Evolutionary conservation across 2,329 filamentous ascomycete species (phyloP).

Genomic region (Neopestalotiopsis sp.): DNA sequence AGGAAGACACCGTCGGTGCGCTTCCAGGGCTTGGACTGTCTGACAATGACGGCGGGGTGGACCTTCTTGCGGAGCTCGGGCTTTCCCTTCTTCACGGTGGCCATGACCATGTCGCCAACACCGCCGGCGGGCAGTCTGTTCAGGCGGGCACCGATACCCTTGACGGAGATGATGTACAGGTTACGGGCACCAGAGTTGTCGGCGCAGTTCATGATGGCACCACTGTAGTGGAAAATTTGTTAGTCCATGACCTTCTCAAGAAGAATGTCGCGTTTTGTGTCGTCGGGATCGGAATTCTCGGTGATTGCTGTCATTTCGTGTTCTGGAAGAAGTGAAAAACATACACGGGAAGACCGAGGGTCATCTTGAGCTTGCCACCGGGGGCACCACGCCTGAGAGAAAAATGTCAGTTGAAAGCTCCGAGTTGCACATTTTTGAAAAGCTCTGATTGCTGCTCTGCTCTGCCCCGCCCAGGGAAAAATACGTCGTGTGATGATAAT

Average conservation of each 20-base stretch:
- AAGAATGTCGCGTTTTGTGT: not conserved
- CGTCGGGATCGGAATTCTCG: not conserved
- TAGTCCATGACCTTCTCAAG: slow-evolving; percentile 14
- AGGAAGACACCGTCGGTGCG: slow-evolving; percentile 97
- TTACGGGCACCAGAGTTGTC: slow-evolving; percentile 99
- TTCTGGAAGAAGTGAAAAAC: slow-evolving; percentile 46
- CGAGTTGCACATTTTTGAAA: not conserved
- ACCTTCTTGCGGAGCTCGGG: slow-evolving; percentile 99
- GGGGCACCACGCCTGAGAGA: slow-evolving; percentile 78
- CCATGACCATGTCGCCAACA: slow-evolving; percentile 99
- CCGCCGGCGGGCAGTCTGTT: slow-evolving; percentile 97
- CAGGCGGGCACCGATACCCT: slow-evolving; percentile 95
- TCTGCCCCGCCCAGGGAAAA: slow-evolving; percentile 20
- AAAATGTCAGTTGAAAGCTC: slow-evolving; percentile 23
- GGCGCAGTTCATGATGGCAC: slow-evolving; percentile 99
- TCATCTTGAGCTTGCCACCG: slow-evolving; percentile 99
- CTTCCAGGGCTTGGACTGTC: slow-evolving; percentile 99
- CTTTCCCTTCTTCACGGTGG: slow-evolving; percentile 99
- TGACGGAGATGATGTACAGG: slow-evolving; percentile 99
- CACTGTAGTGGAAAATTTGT: slow-evolving; percentile 57
- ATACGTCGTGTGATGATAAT: not conserved
- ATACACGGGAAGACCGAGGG: slow-evolving; percentile 99
- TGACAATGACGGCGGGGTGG: slow-evolving; percentile 98
- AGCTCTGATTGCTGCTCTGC: not conserved
- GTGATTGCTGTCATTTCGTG: not conserved